Conservation (phyloP, 2,329 filamentous ascomycete genomes). For the Huntiella savannae region DNA sequence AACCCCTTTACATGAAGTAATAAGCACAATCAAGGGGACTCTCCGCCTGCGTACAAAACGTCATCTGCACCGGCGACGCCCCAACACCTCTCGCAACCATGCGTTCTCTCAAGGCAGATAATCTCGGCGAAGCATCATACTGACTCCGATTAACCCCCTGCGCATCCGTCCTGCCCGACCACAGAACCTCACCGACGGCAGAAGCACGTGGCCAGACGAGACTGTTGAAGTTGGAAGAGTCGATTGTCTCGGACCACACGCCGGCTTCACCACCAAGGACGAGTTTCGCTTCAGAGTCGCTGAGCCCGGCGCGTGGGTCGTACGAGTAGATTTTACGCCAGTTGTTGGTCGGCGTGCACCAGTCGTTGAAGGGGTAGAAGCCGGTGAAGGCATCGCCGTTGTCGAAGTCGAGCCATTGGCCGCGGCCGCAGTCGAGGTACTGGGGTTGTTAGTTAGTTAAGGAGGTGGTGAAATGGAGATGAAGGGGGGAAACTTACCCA, state of each 20-base stretch:
- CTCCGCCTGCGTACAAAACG: slow-evolving; percentile 47
- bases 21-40: slow-evolving; percentile 14
- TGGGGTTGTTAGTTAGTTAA: slow-evolving; percentile 18
- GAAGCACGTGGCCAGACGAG: slow-evolving; percentile 61
- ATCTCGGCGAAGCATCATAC: slow-evolving; percentile 45
- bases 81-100: slow-evolving; percentile 48
- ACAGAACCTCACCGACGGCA: slow-evolving; percentile 61
- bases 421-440: slow-evolving; percentile 71
- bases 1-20: slow-evolving; percentile 1
- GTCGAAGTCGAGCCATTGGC: slow-evolving; percentile 57
- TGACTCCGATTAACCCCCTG: slow-evolving; percentile 51
- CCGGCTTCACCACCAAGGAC: slow-evolving; percentile 69
- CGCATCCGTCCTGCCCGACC: slow-evolving; percentile 52
- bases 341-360: slow-evolving; percentile 61
- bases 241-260: slow-evolving; percentile 65
- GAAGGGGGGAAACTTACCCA: slow-evolving; percentile 34
- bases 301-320: slow-evolving; percentile 49
- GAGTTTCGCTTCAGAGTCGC: slow-evolving; percentile 39
- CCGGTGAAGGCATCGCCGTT: slow-evolving; percentile 31
- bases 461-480: background rate
- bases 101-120: slow-evolving; percentile 60
- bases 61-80: slow-evolving; percentile 49
- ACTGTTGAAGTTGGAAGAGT: slow-evolving; percentile 53
- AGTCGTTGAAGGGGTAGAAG: slow-evolving; percentile 58
- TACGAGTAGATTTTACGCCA: slow-evolving; percentile 70